A percentile compares a stretch with the other conserved stretches of the same genome.
phyloP scores from a whole-genome alignment of 1,284 basidiomycete genomes.

The Ceratobasidium sp. region DNA sequence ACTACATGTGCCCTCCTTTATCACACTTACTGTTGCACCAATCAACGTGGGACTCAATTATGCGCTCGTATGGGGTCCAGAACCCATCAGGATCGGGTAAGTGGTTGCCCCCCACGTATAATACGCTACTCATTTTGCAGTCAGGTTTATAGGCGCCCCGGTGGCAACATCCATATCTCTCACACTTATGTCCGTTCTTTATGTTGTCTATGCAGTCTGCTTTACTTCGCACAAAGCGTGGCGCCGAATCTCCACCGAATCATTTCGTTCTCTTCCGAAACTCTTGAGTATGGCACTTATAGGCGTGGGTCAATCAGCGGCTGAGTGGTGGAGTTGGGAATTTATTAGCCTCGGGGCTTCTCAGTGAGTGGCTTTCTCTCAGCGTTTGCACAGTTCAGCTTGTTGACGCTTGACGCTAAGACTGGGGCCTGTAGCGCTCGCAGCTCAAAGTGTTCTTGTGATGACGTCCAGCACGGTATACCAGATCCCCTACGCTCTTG shows the following conservation, averaged over 20 bases:
- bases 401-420: no score
- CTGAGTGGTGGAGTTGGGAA: constrained; percentile 95
- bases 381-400: no score
- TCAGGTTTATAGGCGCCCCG: constrained; percentile 94
- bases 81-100: constrained; percentile 69
- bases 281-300: constrained; percentile 81
- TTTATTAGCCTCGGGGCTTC: constrained; percentile 61
- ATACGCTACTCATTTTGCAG: background rate
- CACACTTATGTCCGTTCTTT: constrained; percentile 82
- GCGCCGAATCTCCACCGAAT: constrained; percentile 77
- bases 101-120: background rate
- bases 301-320: constrained; percentile 67
- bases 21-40: constrained; percentile 87
- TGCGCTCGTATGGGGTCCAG: constrained; percentile 88
- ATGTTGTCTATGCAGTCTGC: constrained; percentile 79
- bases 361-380: constrained; percentile 22
- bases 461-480: constrained; percentile 67
- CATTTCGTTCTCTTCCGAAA: constrained; percentile 78
- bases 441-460: constrained; percentile 83
- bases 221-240: constrained; percentile 85
- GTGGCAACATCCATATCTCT: constrained; percentile 90
- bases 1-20: constrained; percentile 88
- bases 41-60: constrained; percentile 89
- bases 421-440: constrained; percentile 73
- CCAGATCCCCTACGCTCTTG: constrained; percentile 64